Evolutionary conservation across 371 early-diverging fungal genomes (phyloP), one percentile per base, ranked within the genome.

Genomic region (Apophysomyces ossiformis): DNA sequence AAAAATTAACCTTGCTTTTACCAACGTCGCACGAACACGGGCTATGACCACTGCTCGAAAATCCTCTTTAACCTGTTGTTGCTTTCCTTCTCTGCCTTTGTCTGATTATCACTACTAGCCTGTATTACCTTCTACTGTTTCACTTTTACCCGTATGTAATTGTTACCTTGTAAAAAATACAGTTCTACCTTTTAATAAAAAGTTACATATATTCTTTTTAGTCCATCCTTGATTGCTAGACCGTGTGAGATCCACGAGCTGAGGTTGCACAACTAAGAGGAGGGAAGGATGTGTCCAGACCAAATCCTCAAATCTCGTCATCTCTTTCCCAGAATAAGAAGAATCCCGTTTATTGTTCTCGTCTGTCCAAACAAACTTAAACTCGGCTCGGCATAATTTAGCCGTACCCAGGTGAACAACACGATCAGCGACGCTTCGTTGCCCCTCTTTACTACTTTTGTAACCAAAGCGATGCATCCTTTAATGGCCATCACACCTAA

Each of bases 201-300:
- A 26, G 3, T 26, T 26, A 26, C 26, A 26, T 26, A 26, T 26
- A 26, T 21, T 50, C 18, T 21, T 50, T n/a, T 7, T 7, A 47
- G 5, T 16, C 21, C 21, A 7, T 9, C 35, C 21, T 26, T 15
- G 18, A 21, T 50, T 50, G 9, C 26, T 50, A 26, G 54, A 50
- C 54, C 54, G 54, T 50, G 54, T 50, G 54, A 50, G 54, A 50
- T 50, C 54, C 54, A 50, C 54, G 54, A 50, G 54, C 21, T 50
- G 21, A 50, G 21, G 54, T 50, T 21, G 21, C 21, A 50, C 54
- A 50, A 50, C 9, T 50, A 50, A 26, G 32, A 26, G 32, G 32
- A 26, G 32, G 32, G 32, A 26, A 26, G 32, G 32, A 9, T 50
- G 16, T 58, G 58, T 37, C 37, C 58, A 58, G 58, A 37, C 58